Evolutionary conservation across 2,329 filamentous ascomycete genomes (phyloP), one percentile per base, ranked within the genome.

Genomic region (Dactylonectria macrodidyma): DNA sequence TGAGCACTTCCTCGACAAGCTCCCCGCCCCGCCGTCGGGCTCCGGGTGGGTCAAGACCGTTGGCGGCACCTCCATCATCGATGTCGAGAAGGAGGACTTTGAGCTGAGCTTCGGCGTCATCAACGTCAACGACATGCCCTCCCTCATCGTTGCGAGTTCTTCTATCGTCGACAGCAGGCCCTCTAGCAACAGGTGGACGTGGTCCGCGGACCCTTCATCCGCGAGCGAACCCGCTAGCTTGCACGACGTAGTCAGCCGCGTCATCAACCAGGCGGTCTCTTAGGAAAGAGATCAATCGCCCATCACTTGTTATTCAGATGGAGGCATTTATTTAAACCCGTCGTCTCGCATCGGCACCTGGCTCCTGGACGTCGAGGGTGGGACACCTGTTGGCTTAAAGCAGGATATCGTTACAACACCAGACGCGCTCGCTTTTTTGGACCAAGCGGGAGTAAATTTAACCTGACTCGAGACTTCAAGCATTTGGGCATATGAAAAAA

Each of bases 81-180:
- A 78, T 41, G 51, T 59, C 50, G 73, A 75, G 3, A 75, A 75
- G 30, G 76, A 79, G 11, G 68, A 72, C 8, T 69, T 73, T 59
- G 75, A 78, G n/a, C 61, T 84, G 5, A 74, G 68, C 14, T 81
- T 84, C 52, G 61, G 75, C 22, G 60, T 83, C 47, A 67, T 70
- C 24, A 74, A 75, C 19, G 56, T 66, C 22, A 70, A 59, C 38
- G 65, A 72, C 41, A 33, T 62, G 1, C 63, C 72, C 1, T 59
- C 69, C 9, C 67, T 82, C 12, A 65, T 72, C 5, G 59, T 79
- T 16, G 70, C 60, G 19, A 73, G 71, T 30, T 72, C 68, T 6
- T 69, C 72, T 36, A 44, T 66, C 10, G 52, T 67, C n/a, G 63
- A 72, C 6, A 65, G 68, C 1, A 69, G 73, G 16, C 58, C 64